Conservation (phyloP, 495 filamentous ascomycete species). For the Xylaria flabelliformis region DNA sequence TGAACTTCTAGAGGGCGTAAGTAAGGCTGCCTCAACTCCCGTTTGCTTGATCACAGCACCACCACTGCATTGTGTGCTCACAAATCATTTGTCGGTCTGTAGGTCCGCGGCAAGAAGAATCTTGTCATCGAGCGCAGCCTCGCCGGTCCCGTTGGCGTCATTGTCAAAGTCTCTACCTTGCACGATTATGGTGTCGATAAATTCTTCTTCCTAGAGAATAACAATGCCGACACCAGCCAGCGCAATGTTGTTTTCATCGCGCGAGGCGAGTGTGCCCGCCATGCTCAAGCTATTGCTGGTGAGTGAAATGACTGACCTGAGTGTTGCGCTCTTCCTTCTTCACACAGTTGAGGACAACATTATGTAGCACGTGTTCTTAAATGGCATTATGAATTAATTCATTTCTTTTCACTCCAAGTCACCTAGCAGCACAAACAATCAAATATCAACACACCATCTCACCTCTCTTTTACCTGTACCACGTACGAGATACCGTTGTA, state of each 20-base stretch:
- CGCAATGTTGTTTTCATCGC: constrained; percentile 94
- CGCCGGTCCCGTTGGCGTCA: constrained; percentile 84
- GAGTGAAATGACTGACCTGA: constrained; percentile 50
- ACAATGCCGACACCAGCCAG: constrained; percentile 88
- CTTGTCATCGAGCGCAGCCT: constrained; percentile 90
- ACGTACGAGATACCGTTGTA: constrained; percentile 27
- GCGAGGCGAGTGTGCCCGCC: constrained; percentile 82
- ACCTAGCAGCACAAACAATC: constrained; percentile 31
- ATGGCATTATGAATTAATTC: constrained; percentile 39
- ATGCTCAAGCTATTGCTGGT: constrained; percentile 88
- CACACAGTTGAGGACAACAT: constrained; percentile 24
- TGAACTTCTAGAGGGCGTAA: constrained; percentile 88
- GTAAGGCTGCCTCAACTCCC: constrained; percentile 55
- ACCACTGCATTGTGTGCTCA: constrained; percentile 33
- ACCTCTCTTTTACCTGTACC: constrained; percentile 22
- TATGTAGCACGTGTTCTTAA: constrained; percentile 30
- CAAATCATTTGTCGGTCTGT: constrained; percentile 34
- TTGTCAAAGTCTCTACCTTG: constrained; percentile 86
- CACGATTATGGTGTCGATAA: constrained; percentile 96
- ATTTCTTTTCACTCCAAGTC: constrained; percentile 23
- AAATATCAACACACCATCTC: constrained; percentile 16
- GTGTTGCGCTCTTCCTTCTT: constrained; percentile 9
- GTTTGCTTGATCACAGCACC: constrained; percentile 26
- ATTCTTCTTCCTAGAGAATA: constrained; percentile 93
- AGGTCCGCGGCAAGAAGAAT: constrained; percentile 99